A percentile compares a stretch with the other conserved stretches of the same genome.
phyloP scores from a whole-genome alignment of 805 yeast genomes.

The Yarrowia deformans region DNA sequence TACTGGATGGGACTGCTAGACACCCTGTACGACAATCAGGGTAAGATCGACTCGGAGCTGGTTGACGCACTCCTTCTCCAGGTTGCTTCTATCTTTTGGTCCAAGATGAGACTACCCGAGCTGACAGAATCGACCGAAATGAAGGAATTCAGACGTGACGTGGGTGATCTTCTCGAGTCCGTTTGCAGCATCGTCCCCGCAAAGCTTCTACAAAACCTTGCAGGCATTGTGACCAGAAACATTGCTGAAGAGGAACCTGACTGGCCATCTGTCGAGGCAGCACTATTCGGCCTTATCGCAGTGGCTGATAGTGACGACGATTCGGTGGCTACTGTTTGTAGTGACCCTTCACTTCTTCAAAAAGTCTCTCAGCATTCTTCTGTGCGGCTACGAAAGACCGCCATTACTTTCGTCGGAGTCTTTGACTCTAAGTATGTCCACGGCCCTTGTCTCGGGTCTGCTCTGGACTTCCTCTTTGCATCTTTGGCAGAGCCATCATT shows the following conservation, averaged over 20 bases:
- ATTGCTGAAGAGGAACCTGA: constrained; percentile 27
- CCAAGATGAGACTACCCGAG: constrained; percentile 12
- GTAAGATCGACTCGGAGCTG: constrained; percentile 23
- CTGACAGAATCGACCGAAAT: constrained; percentile 56
- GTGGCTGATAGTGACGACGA: constrained; percentile 24
- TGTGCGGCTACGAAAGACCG: constrained; percentile 55
- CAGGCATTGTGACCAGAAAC: constrained; percentile 41
- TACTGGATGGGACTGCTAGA: constrained; percentile 51
- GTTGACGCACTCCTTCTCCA: constrained; percentile 13
- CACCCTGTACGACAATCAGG: constrained; percentile 41
- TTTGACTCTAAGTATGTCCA: constrained; percentile 65
- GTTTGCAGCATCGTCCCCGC: constrained; percentile 70
- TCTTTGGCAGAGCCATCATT: constrained; percentile 49
- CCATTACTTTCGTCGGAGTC: constrained; percentile 65
- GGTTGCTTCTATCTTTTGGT: constrained; percentile 32
- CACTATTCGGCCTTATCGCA: constrained; percentile 30
- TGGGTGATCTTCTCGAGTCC: constrained; percentile 77
- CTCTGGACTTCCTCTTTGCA: constrained; percentile 64
- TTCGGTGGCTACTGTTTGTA: constrained; percentile 4
- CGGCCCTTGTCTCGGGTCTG: constrained; percentile 56
- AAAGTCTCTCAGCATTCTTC: constrained; percentile 19
- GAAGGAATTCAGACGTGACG: constrained; percentile 70
- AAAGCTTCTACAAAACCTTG: constrained; percentile 57
- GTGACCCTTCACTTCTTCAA: constrained; percentile 3
- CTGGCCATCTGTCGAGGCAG: constrained; percentile 31